phyloP scores from a whole-genome alignment of 148 eudicot genomes.

The Polygonum maritimum region DNA sequence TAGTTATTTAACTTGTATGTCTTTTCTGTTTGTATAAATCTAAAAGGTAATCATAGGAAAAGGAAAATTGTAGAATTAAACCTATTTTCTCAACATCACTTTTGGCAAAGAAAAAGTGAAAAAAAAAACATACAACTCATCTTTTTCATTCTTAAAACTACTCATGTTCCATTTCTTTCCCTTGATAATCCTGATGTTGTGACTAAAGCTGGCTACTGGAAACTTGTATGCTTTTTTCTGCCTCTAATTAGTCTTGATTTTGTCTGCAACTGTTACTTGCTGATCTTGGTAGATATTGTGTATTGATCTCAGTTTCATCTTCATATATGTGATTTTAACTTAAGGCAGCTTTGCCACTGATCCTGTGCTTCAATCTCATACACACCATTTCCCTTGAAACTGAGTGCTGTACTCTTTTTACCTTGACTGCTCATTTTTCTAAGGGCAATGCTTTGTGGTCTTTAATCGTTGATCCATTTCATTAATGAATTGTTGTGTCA shows the following conservation, averaged over 20 bases:
- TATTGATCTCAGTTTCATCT: not conserved
- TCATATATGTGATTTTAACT: not conserved
- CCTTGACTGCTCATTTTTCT: too few species aligned
- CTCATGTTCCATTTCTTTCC: not conserved
- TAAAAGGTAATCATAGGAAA: not conserved
- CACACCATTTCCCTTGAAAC: not conserved
- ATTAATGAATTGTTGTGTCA: not conserved
- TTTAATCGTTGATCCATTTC: not conserved
- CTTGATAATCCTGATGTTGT: not conserved
- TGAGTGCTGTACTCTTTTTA: not conserved
- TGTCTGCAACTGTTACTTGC: not conserved
- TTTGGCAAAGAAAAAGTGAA: not conserved
- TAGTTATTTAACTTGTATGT: not conserved
- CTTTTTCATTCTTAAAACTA: too few species aligned
- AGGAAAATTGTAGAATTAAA: not conserved
- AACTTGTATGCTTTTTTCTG: not conserved
- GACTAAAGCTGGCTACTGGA: not conserved
- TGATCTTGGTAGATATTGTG: not conserved
- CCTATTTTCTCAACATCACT: not conserved
- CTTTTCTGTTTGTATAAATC: not conserved
- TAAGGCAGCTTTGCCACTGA: too few species aligned
- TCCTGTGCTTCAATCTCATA: conserved; percentile 1
- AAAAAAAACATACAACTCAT: too few species aligned
- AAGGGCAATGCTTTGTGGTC: not conserved
- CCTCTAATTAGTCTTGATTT: not conserved